A percentile compares a stretch with the other conserved stretches of the same genome.
Conservation (phyloP, 2,329 filamentous ascomycete genomes). For the Fusarium sp. region DNA sequence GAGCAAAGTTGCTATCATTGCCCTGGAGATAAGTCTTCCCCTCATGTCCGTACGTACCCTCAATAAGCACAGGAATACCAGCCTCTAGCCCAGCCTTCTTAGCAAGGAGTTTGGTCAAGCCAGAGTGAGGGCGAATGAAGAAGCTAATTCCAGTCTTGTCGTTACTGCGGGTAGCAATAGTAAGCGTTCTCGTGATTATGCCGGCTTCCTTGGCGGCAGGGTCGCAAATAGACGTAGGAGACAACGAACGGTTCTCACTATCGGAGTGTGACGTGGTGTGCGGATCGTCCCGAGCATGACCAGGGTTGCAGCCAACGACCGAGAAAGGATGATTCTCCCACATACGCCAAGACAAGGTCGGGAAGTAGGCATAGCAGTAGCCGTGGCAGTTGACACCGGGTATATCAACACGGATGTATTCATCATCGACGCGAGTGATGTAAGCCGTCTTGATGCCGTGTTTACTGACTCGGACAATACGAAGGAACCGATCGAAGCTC, state of each 20-base stretch:
- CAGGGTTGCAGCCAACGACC: constrained; percentile 40
- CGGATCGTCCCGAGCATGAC: background rate
- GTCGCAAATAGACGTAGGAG: constrained; percentile 4
- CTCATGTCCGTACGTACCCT: constrained; percentile 42
- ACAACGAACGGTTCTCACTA: constrained; percentile 4
- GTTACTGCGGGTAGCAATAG: constrained; percentile 14
- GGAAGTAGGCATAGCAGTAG: constrained; percentile 52
- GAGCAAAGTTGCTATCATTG: constrained; percentile 32
- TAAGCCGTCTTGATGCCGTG: constrained; percentile 50
- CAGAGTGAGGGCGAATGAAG: constrained; percentile 47
- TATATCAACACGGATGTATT: constrained; percentile 51
- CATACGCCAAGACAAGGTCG: constrained; percentile 49
- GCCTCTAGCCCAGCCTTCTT: constrained; percentile 10
- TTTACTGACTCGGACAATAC: constrained; percentile 41
- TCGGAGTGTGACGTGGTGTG: constrained; percentile 13
- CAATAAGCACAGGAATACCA: constrained; percentile 49
- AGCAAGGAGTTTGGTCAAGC: constrained; percentile 43
- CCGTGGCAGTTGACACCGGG: constrained; percentile 42
- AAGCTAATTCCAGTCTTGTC: constrained; percentile 45
- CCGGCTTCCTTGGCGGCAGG: constrained; percentile 20
- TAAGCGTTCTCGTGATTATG: constrained; percentile 13
- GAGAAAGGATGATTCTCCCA: constrained; percentile 55
- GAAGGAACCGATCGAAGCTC: constrained; percentile 51
- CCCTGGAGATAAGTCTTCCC: no score
- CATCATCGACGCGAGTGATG: constrained; percentile 46